Percentiles rank a stretch among this genome's conserved stretches.
Conservation (phyloP, 305 asterid genomes). For the Andrographis paniculata region DNA sequence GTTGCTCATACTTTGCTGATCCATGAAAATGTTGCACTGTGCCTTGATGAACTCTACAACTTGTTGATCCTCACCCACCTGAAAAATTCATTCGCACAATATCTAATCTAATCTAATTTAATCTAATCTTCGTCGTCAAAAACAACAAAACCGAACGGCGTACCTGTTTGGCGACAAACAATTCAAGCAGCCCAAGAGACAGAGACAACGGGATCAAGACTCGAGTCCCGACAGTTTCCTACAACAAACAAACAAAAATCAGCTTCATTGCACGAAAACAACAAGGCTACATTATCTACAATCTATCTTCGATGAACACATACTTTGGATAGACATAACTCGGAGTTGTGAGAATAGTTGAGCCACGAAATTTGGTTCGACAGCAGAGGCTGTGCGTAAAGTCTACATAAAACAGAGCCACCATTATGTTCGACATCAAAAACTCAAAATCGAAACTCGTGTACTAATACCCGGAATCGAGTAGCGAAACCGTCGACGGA, state of each 20-base stretch:
- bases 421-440: not conserved
- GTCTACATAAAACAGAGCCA: slow-evolving; percentile 26
- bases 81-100: not conserved
- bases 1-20: slow-evolving; percentile 39
- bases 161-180: slow-evolving; percentile 59
- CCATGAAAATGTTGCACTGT: slow-evolving; percentile 41
- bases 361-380: slow-evolving; percentile 70
- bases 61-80: slow-evolving; percentile 65
- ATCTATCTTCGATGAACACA: not conserved
- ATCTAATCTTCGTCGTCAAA: not conserved
- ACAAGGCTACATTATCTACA: too few relatives aligned
- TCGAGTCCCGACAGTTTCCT: slow-evolving; percentile 65
- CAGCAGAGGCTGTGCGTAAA: slow-evolving; percentile 45
- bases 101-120: not conserved
- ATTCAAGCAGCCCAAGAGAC: slow-evolving; percentile 55
- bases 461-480: slow-evolving; percentile 51
- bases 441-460: not conserved
- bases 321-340: slow-evolving; percentile 40
- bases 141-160: not conserved
- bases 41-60: slow-evolving; percentile 45
- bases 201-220: slow-evolving; percentile 54
- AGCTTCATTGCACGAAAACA: not conserved
- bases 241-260: not conserved
- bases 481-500: slow-evolving; percentile 37
- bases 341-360: slow-evolving; percentile 45